Evolutionary conservation across 2,329 filamentous ascomycete genomes (phyloP).

Genomic region (Monilinia laxa): DNA sequence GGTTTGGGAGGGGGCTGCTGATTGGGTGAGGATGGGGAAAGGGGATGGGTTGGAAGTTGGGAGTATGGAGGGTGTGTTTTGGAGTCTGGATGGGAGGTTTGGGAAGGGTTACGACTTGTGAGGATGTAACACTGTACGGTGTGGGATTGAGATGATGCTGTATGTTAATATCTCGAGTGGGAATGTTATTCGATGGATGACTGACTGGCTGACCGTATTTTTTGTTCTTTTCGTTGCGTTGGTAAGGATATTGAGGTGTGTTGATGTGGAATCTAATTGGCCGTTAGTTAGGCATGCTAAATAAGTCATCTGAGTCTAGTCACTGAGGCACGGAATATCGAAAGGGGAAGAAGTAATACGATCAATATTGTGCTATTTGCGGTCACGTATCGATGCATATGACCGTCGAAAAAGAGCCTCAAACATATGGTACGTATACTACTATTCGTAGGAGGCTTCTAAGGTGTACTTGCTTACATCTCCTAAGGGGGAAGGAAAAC

Average conservation of each 20-base stretch:
- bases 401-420: neutral
- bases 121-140: neutral
- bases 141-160: neutral
- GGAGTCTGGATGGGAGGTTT: neutral
- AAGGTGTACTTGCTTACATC: conserved; percentile 3
- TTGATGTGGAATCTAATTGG: neutral
- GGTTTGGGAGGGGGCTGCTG: neutral
- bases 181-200: neutral
- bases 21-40: neutral
- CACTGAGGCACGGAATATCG: neutral
- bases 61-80: neutral
- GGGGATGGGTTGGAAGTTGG: neutral
- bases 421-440: neutral
- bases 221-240: too few relatives aligned
- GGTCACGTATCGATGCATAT: neutral
- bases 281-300: neutral
- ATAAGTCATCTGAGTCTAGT: neutral
- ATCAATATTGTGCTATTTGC: neutral
- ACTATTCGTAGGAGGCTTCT: neutral
- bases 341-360: neutral
- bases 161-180: neutral
- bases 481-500: neutral
- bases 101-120: neutral
- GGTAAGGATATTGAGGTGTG: neutral
- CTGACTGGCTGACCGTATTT: neutral